A percentile compares a stretch with the other conserved stretches of the same genome.
phyloP scores from a whole-genome alignment of 108 stramenopile genomes.

The Pelagomonas calceolata region DNA sequence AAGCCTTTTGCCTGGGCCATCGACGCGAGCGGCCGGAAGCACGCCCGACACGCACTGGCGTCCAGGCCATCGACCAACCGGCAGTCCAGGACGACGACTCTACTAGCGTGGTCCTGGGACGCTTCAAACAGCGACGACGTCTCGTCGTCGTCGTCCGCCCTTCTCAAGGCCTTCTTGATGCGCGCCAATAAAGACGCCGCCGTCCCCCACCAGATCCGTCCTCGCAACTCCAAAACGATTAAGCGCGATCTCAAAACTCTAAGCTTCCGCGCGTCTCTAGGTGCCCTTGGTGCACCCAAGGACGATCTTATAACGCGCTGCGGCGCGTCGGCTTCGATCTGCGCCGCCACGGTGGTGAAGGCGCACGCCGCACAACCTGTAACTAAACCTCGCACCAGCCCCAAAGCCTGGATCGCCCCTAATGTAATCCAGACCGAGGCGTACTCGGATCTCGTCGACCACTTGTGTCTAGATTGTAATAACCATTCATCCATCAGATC shows the following conservation, averaged over 20 bases:
- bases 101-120: background rate
- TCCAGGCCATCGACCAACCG: background rate
- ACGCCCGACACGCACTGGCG: background rate
- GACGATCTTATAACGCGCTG: background rate
- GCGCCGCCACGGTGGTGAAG: slow-evolving; percentile 21
- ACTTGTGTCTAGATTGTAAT: slow-evolving; percentile 62
- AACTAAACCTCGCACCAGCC: slow-evolving; percentile 75
- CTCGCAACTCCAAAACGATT: background rate
- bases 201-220: background rate
- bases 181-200: background rate
- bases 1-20: background rate
- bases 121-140: background rate
- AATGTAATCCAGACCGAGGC: slow-evolving; percentile 67
- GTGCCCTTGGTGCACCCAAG: background rate
- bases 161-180: background rate
- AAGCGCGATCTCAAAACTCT: background rate
- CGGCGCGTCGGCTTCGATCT: slow-evolving; percentile 8
- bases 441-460: slow-evolving; percentile 59
- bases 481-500: slow-evolving; percentile 93
- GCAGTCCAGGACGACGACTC: background rate
- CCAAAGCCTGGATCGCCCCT: slow-evolving; percentile 57
- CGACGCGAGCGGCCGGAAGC: background rate
- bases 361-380: slow-evolving; percentile 44
- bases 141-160: background rate
- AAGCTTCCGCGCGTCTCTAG: background rate